A percentile compares a stretch with the other conserved stretches of the same genome.
These are phyloP conservation scores for Umbilicaria muhlenbergii DNA, from an alignment of 495 filamentous ascomycete genomes.

Conservation along the genomic window DNA sequence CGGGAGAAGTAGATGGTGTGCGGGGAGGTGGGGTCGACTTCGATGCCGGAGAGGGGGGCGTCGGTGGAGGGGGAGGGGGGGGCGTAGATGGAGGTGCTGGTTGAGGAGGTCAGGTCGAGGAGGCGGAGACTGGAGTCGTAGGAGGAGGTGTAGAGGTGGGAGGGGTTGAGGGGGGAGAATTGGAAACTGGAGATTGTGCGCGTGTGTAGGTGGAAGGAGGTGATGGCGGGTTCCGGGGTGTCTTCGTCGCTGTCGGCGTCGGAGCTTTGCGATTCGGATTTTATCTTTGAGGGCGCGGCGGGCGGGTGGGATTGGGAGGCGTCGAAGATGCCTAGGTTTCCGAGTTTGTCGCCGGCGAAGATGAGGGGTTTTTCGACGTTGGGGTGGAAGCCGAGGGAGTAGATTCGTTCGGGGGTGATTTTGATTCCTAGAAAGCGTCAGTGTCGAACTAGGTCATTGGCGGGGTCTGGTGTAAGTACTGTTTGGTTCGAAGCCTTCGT, in stretches of 20 bases:
- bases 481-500: slow-evolving; percentile 66
- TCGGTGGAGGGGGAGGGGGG: slow-evolving; percentile 53
- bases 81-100: slow-evolving; percentile 64
- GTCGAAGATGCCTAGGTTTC: slow-evolving; percentile 86
- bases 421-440: slow-evolving; percentile 53
- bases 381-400: slow-evolving; percentile 80
- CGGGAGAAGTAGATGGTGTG: slow-evolving; percentile 79
- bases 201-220: slow-evolving; percentile 75
- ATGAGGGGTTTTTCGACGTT: slow-evolving; percentile 69
- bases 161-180: slow-evolving; percentile 53
- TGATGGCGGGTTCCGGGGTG: slow-evolving; percentile 56
- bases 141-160: slow-evolving; percentile 64
- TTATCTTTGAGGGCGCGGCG: slow-evolving; percentile 1
- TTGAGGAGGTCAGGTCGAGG: slow-evolving; percentile 65
- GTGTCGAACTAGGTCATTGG: slow-evolving; percentile 5
- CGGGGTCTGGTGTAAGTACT: slow-evolving; percentile 27
- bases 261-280: slow-evolving; percentile 34
- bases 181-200: slow-evolving; percentile 76
- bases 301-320: slow-evolving; percentile 51
- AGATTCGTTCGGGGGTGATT: slow-evolving; percentile 79
- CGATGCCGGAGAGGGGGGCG: slow-evolving; percentile 64
- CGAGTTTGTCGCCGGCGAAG: slow-evolving; percentile 94
- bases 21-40: slow-evolving; percentile 53
- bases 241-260: slow-evolving; percentile 49
- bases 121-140: slow-evolving; percentile 90